Evolutionary conservation across 495 filamentous ascomycete species (phyloP).

Genomic region (Lepraria neglecta): DNA sequence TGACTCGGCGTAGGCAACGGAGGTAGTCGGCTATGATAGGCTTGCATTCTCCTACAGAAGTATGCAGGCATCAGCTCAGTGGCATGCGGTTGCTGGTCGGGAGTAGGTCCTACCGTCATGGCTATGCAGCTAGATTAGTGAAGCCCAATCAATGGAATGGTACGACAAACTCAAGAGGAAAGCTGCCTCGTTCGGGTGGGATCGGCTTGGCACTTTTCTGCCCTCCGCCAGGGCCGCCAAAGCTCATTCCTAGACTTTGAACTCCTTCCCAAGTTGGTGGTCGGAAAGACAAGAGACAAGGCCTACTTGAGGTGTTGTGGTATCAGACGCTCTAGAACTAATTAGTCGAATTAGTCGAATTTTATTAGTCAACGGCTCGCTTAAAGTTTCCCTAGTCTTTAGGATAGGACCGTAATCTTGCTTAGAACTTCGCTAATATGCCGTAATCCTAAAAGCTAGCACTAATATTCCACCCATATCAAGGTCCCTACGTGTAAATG

Average conservation of each 20-base stretch:
- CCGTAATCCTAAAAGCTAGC: no score
- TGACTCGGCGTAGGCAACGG: conserved; percentile 70
- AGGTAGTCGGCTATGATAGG: conserved; percentile 77
- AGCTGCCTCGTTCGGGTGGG: conserved; percentile 92
- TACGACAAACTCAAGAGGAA: conserved; percentile 85
- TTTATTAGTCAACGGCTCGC: no score
- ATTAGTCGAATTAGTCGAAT: no score
- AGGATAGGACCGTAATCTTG: no score
- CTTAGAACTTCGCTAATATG: no score
- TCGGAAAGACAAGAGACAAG: not conserved
- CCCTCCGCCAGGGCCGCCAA: conserved; percentile 72
- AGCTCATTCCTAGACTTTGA: conserved; percentile 43
- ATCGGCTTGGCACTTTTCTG: conserved; percentile 63
- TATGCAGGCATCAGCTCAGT: not conserved
- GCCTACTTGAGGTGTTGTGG: no score
- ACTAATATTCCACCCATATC: no score
- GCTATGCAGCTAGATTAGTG: conserved; percentile 1
- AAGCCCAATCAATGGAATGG: not conserved
- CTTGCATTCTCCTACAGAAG: conserved; percentile 77
- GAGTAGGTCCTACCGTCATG: conserved; percentile 14
- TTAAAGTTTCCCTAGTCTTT: no score
- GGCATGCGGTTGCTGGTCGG: not conserved
- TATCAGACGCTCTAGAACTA: no score
- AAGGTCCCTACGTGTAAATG: no score
- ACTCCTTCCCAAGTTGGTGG: not conserved